Percentiles rank a stretch among this genome's conserved stretches.
phyloP scores from a whole-genome alignment of 208 protist species.

The Trypanosoma platydactyli region DNA sequence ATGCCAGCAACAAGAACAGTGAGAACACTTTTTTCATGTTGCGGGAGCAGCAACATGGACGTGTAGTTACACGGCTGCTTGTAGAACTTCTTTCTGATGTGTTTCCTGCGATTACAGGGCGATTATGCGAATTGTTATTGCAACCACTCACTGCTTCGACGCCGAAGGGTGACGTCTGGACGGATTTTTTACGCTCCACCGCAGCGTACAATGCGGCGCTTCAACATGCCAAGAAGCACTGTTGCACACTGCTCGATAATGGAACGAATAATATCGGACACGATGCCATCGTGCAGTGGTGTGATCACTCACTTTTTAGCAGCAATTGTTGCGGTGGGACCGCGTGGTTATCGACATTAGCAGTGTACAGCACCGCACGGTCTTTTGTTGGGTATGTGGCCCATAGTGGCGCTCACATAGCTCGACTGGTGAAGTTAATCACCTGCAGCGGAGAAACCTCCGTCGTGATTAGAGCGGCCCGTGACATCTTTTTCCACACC shows the following conservation, averaged over 20 bases:
- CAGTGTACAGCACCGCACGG: slow-evolving; percentile 6
- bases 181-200: slow-evolving; percentile 19
- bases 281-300: slow-evolving; percentile 7
- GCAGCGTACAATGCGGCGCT: slow-evolving; percentile 20
- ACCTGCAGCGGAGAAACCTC: slow-evolving; percentile 7
- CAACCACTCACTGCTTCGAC: background rate
- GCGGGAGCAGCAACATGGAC: background rate
- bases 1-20: background rate
- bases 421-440: slow-evolving; percentile 14
- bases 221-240: slow-evolving; percentile 1
- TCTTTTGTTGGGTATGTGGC: slow-evolving; percentile 7
- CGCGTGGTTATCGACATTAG: slow-evolving; percentile 18
- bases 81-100: slow-evolving; percentile 19
- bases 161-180: slow-evolving; percentile 12
- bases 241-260: background rate
- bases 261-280: background rate
- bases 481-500: slow-evolving; percentile 16
- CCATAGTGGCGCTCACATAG: slow-evolving; percentile 9
- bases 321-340: background rate
- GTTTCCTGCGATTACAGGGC: slow-evolving; percentile 8
- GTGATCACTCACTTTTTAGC: slow-evolving; percentile 15
- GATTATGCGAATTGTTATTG: slow-evolving; percentile 18
- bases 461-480: slow-evolving; percentile 15
- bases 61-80: slow-evolving; percentile 12
- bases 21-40: slow-evolving; percentile 1